These are phyloP conservation scores for Quambalaria eucalypti DNA, from an alignment of 1,284 basidiomycete species.

Conservation along the genomic window DNA sequence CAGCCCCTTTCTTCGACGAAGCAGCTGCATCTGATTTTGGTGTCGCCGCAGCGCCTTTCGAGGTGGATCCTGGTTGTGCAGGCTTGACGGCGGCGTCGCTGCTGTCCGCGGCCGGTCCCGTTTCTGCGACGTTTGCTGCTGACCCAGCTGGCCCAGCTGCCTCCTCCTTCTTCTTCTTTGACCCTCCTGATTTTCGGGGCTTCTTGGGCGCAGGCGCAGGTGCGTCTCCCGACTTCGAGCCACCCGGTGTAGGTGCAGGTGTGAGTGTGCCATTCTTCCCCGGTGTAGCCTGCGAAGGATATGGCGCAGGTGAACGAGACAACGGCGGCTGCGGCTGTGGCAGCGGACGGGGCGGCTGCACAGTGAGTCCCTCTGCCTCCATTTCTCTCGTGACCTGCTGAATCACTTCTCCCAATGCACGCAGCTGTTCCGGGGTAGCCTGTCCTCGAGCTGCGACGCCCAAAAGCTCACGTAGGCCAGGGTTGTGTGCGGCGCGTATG, in stretches of 20 bases:
- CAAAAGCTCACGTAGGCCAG: slow-evolving; percentile 27
- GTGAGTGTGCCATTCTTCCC: neutral
- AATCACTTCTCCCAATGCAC: slow-evolving; percentile 29
- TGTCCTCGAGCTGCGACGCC: slow-evolving; percentile 30
- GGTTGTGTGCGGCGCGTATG: slow-evolving; percentile 25
- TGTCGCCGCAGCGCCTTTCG: neutral
- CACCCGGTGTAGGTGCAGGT: neutral
- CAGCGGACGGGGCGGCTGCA: neutral
- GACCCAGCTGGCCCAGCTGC: slow-evolving; percentile 18
- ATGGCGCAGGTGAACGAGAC: no score
- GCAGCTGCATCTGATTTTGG: neutral
- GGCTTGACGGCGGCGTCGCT: slow-evolving; percentile 12
- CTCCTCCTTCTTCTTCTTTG: slow-evolving; percentile 19
- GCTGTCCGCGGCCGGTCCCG: no score
- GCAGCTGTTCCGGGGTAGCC: slow-evolving; percentile 28
- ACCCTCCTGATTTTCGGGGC: slow-evolving; percentile 5
- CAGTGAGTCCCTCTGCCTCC: neutral
- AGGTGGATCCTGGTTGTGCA: slow-evolving; percentile 3
- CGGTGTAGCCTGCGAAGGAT: neutral
- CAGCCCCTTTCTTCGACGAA: no score
- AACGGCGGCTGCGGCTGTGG: neutral
- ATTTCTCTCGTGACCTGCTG: slow-evolving; percentile 9
- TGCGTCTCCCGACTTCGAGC: slow-evolving; percentile 18
- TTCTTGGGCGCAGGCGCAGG: neutral
- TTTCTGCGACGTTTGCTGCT: slow-evolving; percentile 12